Percentiles rank a stretch among this genome's conserved stretches.
phyloP scores from a whole-genome alignment of 208 protist genomes.

The Crithidia bombi region DNA sequence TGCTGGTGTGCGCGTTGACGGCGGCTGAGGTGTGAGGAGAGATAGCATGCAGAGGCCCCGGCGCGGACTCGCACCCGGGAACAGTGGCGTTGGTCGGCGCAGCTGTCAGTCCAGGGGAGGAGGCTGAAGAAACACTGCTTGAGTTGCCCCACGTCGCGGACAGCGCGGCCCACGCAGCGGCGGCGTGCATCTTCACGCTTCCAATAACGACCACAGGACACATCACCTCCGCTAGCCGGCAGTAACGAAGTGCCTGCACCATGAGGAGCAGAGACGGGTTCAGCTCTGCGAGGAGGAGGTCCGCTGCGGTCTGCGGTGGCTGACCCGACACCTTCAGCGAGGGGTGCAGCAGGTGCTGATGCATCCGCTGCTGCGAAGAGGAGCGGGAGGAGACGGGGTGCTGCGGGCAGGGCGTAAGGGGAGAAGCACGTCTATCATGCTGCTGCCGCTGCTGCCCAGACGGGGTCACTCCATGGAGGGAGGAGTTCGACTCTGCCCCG shows the following conservation, averaged over 20 bases:
- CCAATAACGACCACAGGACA: conserved; percentile 29
- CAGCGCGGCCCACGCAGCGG: conserved; percentile 13
- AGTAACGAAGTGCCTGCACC: conserved; percentile 22
- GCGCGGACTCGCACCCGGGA: conserved; percentile 1
- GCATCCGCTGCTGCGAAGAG: neutral
- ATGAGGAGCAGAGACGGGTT: conserved; percentile 31
- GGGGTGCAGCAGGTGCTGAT: conserved; percentile 3
- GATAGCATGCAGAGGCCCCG: neutral
- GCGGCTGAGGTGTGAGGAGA: neutral
- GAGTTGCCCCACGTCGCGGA: neutral
- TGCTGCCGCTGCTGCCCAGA: neutral
- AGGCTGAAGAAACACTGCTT: neutral
- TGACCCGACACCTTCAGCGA: neutral
- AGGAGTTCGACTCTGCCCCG: neutral
- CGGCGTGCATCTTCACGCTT: conserved; percentile 4
- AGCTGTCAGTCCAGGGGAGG: conserved; percentile 9
- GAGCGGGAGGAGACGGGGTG: neutral
- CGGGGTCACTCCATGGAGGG: no score
- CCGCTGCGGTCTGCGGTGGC: conserved; percentile 3
- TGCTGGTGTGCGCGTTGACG: neutral
- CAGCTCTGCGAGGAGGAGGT: conserved; percentile 21
- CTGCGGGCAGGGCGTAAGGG: conserved; percentile 3
- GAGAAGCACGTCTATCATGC: neutral
- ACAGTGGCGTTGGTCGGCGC: neutral
- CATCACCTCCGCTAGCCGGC: conserved; percentile 28